Percentiles rank a stretch among this genome's conserved stretches.
These are phyloP conservation scores for Saccharomycopsis crataegensis DNA, from an alignment of 1,139 yeast species.

Conservation along the genomic window DNA sequence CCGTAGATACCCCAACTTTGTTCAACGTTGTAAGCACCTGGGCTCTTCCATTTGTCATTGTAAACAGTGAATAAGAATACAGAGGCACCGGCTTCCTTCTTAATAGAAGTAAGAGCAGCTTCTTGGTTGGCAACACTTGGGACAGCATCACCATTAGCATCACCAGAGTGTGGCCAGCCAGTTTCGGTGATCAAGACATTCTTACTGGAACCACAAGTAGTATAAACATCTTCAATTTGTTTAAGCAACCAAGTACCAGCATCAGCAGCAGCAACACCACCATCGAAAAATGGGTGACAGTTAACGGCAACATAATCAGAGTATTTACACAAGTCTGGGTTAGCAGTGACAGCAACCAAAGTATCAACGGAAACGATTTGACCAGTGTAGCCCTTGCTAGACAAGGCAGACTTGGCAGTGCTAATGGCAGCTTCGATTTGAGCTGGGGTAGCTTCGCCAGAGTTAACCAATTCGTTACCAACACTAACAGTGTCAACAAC, in stretches of 20 bases:
- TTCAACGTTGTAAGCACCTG: conserved; percentile 60
- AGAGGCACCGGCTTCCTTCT: conserved; percentile 30
- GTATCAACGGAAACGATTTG: conserved; percentile 75
- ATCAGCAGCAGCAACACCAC: conserved; percentile 52
- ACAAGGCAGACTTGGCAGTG: conserved; percentile 53
- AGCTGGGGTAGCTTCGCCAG: conserved; percentile 51
- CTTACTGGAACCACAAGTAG: conserved; percentile 58
- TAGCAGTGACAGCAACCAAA: conserved; percentile 61
- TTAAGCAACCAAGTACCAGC: conserved; percentile 66
- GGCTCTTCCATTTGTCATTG: conserved; percentile 71
- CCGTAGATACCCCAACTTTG: conserved; percentile 74
- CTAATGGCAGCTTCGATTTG: conserved; percentile 49
- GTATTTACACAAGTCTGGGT: conserved; percentile 61
- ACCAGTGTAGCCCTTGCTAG: conserved; percentile 59
- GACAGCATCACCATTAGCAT: conserved; percentile 46
- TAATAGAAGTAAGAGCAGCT: conserved; percentile 45
- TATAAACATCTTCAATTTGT: conserved; percentile 60
- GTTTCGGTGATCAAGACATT: conserved; percentile 52
- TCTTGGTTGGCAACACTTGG: conserved; percentile 47
- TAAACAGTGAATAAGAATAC: conserved; percentile 29
- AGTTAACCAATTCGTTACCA: conserved; percentile 77
- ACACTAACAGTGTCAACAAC: conserved; percentile 67
- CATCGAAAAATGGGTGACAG: conserved; percentile 78
- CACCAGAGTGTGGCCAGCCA: conserved; percentile 65
- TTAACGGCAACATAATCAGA: conserved; percentile 79